phyloP scores from a whole-genome alignment of 176 grass and related monocot genomes.

The Lolium multiflorum region DNA sequence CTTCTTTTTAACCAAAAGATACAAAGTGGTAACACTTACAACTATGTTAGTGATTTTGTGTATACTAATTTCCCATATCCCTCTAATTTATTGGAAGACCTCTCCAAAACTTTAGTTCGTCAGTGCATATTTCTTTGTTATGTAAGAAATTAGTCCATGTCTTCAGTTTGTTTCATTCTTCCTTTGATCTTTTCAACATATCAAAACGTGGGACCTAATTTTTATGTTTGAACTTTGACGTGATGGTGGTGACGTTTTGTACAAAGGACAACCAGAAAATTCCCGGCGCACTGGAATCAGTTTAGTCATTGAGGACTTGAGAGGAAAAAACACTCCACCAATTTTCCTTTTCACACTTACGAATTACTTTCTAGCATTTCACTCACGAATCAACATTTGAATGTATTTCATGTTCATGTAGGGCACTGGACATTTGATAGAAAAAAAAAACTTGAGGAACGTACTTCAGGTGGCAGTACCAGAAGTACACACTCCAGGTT shows the following conservation, averaged over 20 bases:
- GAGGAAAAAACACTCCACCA: background rate
- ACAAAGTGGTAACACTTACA: background rate
- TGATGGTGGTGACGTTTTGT: background rate
- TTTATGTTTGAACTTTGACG: background rate
- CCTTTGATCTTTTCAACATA: background rate
- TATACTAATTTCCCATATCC: background rate
- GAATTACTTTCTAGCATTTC: background rate
- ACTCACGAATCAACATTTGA: background rate
- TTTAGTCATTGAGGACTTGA: background rate
- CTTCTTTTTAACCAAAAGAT: background rate
- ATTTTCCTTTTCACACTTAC: background rate
- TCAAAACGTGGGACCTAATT: background rate
- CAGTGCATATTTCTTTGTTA: background rate
- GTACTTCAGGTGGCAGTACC: background rate
- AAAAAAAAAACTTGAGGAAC: background rate
- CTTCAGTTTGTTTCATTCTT: background rate
- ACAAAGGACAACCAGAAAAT: background rate
- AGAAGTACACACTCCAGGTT: background rate
- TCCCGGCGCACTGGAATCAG: background rate
- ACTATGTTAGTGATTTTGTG: background rate
- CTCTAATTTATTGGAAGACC: background rate
- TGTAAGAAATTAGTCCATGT: background rate
- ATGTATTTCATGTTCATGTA: background rate
- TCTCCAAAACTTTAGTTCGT: background rate
- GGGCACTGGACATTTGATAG: background rate